Percentiles rank a stretch among this genome's conserved stretches.
Conservation (phyloP, 2,329 filamentous ascomycete genomes). For the Venturia asperata region DNA sequence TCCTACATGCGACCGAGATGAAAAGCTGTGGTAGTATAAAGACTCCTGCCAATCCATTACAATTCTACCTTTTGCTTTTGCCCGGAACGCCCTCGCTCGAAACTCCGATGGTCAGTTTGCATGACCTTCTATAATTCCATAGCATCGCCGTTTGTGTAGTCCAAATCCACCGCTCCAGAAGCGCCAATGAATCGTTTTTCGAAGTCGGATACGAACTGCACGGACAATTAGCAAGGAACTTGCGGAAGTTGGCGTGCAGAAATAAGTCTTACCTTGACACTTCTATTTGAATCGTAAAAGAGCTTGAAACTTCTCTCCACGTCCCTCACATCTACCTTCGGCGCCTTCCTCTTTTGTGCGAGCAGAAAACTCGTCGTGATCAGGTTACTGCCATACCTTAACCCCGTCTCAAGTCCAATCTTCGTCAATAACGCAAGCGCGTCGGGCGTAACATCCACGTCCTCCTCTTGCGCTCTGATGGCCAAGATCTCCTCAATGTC, state of each 20-base stretch:
- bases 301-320: slow-evolving; percentile 89
- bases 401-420: slow-evolving; percentile 84
- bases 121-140: slow-evolving; percentile 59
- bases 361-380: slow-evolving; percentile 91
- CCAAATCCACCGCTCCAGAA: slow-evolving; percentile 69
- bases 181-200: slow-evolving; percentile 92
- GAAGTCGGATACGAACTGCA: slow-evolving; percentile 70
- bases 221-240: slow-evolving; percentile 16
- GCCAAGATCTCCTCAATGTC: slow-evolving; percentile 89
- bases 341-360: slow-evolving; percentile 74
- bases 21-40: neutral
- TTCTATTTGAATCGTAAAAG: slow-evolving; percentile 84
- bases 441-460: slow-evolving; percentile 84
- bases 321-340: slow-evolving; percentile 77
- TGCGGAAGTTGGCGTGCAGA: slow-evolving; percentile 20
- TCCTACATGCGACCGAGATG: too few relatives aligned
- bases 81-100: slow-evolving; percentile 4
- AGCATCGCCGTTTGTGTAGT: slow-evolving; percentile 48
- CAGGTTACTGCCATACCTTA: slow-evolving; percentile 95
- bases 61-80: neutral
- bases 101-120: neutral
- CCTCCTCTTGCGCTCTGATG: slow-evolving; percentile 91
- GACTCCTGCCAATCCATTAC: neutral
- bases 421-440: slow-evolving; percentile 90
- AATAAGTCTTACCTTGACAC: slow-evolving; percentile 54